Conservation (phyloP, 495 filamentous ascomycete genomes). For the Podospora tetraspora region DNA sequence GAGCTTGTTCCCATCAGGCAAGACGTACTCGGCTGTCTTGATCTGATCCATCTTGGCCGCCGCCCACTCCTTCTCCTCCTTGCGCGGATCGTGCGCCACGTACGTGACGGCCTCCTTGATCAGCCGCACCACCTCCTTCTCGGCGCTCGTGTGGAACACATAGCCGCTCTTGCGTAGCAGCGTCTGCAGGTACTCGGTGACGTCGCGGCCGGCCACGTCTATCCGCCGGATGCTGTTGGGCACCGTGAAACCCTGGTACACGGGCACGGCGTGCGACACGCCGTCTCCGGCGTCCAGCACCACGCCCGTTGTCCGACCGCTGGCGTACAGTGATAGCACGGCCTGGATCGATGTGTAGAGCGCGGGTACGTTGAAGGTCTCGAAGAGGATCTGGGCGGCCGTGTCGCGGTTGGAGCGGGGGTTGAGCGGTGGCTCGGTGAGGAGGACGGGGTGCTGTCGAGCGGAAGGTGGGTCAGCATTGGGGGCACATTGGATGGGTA, state of each 20-base stretch:
- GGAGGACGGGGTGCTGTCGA: slow-evolving; percentile 79
- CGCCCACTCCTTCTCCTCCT: slow-evolving; percentile 95
- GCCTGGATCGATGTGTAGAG: slow-evolving; percentile 97
- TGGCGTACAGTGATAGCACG: slow-evolving; percentile 92
- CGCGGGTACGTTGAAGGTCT: slow-evolving; percentile 97
- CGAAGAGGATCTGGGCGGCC: slow-evolving; percentile 95
- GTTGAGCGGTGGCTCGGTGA: slow-evolving; percentile 96
- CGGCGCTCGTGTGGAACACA: slow-evolving; percentile 93
- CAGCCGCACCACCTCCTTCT: slow-evolving; percentile 93
- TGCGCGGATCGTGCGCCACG: slow-evolving; percentile 83
- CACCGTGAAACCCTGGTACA: slow-evolving; percentile 97
- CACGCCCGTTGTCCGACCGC: slow-evolving; percentile 91
- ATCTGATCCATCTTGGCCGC: slow-evolving; percentile 53
- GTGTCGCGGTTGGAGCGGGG: slow-evolving; percentile 93
- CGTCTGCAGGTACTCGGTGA: slow-evolving; percentile 92
- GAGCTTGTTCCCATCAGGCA: slow-evolving; percentile 89
- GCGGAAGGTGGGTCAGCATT: slow-evolving; percentile 7
- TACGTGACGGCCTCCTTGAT: slow-evolving; percentile 96
- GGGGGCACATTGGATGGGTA: background rate
- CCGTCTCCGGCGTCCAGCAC: slow-evolving; percentile 95
- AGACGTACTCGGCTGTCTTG: slow-evolving; percentile 75
- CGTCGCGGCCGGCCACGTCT: slow-evolving; percentile 96
- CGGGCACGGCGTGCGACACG: slow-evolving; percentile 94
- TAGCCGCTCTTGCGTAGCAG: slow-evolving; percentile 88
- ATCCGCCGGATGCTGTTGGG: slow-evolving; percentile 90